These are phyloP conservation scores for Astragalus glycyphyllos DNA, from an alignment of 306 rosid species.

Conservation along the genomic window DNA sequence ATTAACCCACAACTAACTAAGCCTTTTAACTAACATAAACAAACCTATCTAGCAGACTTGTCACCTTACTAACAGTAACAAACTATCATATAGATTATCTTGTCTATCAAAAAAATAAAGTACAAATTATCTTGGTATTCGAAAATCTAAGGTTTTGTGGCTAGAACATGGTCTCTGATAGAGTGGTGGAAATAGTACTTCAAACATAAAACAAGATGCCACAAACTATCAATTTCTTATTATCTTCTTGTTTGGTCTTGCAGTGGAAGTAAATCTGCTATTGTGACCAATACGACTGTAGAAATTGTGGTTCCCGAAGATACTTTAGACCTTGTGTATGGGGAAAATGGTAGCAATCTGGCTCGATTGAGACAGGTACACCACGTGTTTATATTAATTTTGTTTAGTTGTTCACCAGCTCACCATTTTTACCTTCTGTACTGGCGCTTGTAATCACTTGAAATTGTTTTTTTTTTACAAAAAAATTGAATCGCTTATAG, in stretches of 20 bases:
- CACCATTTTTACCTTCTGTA: not conserved
- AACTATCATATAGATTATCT: not conserved
- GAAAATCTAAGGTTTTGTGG: conserved; percentile 4
- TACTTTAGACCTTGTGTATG: conserved; percentile 81
- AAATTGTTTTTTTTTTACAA: not conserved
- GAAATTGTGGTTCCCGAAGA: conserved; percentile 93
- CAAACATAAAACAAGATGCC: conserved; percentile 7
- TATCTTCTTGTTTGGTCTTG: conserved; percentile 30
- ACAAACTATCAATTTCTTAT: conserved; percentile 22
- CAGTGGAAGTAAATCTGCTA: conserved; percentile 92
- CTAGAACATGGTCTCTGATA: conserved; percentile 14
- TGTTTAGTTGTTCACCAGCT: conserved; percentile 33
- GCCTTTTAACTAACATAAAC: too few species aligned
- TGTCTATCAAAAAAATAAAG: not conserved
- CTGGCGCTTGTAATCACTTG: not conserved
- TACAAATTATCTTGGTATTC: conserved; percentile 1
- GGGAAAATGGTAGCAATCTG: conserved; percentile 89
- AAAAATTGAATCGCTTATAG: too few species aligned
- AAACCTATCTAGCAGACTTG: too few species aligned
- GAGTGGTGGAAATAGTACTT: conserved; percentile 31
- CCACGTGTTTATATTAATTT: not conserved
- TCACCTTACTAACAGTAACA: too few species aligned
- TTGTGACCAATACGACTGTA: conserved; percentile 89
- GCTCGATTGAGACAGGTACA: conserved; percentile 90
- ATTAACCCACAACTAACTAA: too few species aligned